These are phyloP conservation scores for Debaryomyces nepalensis DNA, from an alignment of 1,139 yeast genomes.

Conservation along the genomic window DNA sequence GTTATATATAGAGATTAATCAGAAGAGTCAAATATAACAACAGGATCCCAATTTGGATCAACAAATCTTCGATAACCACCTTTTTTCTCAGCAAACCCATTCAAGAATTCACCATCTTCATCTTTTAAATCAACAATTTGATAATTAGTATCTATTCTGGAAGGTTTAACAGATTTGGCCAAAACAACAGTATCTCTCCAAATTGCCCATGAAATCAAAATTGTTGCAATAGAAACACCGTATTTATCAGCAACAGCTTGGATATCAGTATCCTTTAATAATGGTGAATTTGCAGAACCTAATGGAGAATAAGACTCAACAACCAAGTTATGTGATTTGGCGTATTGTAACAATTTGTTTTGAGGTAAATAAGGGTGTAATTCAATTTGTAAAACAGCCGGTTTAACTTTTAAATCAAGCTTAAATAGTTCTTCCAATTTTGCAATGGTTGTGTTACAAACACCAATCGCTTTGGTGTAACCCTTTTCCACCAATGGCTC, in stretches of 20 bases:
- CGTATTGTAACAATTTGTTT: conserved; percentile 47
- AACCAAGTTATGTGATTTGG: conserved; percentile 47
- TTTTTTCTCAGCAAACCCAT: conserved; percentile 32
- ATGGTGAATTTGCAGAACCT: conserved; percentile 60
- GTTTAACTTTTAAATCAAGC: conserved; percentile 46
- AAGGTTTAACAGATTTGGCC: conserved; percentile 54
- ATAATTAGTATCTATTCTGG: conserved; percentile 40
- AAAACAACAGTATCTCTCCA: conserved; percentile 56
- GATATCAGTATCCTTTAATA: conserved; percentile 47
- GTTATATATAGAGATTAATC: conserved; percentile 3
- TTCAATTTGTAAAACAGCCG: conserved; percentile 63
- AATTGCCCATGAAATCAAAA: conserved; percentile 58
- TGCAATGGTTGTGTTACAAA: conserved; percentile 62
- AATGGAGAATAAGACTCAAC: conserved; percentile 65
- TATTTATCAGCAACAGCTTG: conserved; percentile 49
- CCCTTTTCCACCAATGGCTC: conserved; percentile 64
- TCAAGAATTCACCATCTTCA: conserved; percentile 40
- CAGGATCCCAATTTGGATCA: conserved; percentile 33
- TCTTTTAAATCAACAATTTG: conserved; percentile 34
- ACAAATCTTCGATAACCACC: conserved; percentile 38
- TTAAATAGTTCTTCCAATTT: conserved; percentile 51
- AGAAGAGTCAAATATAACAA: no score
- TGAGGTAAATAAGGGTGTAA: conserved; percentile 65
- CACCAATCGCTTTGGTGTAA: conserved; percentile 71
- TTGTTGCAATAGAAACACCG: conserved; percentile 45